Conservation (phyloP, 2,329 filamentous ascomycete genomes). For the Neofusicoccum sp. region DNA sequence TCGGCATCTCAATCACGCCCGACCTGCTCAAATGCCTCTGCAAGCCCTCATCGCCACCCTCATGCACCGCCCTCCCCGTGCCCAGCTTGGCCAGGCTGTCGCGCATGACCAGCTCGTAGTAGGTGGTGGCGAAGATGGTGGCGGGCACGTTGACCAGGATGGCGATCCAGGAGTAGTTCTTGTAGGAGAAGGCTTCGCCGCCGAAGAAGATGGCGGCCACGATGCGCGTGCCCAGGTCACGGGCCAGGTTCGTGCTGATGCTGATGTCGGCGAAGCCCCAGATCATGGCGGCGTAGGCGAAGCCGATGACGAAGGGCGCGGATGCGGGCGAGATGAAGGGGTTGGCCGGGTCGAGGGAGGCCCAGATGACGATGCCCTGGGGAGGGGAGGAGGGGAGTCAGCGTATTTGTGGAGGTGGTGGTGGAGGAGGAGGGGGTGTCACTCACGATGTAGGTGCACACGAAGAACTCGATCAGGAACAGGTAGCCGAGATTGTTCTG, state of each 20-base stretch:
- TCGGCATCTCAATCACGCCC: slow-evolving; percentile 25
- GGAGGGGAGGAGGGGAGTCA: background rate
- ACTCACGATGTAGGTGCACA: slow-evolving; percentile 53
- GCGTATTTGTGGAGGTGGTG: no score
- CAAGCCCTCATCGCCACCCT: slow-evolving; percentile 53
- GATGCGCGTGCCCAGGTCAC: slow-evolving; percentile 59
- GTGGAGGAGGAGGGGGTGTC: background rate
- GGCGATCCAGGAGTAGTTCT: slow-evolving; percentile 52
- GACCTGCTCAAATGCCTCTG: slow-evolving; percentile 39
- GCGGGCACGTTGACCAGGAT: slow-evolving; percentile 59
- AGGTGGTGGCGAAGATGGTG: slow-evolving; percentile 54
- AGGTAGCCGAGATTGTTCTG: slow-evolving; percentile 57
- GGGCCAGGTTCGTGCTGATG: slow-evolving; percentile 57
- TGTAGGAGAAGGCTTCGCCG: slow-evolving; percentile 48
- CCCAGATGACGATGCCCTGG: slow-evolving; percentile 57
- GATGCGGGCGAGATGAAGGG: slow-evolving; percentile 52
- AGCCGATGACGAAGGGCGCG: slow-evolving; percentile 55
- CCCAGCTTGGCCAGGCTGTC: slow-evolving; percentile 54
- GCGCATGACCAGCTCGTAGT: slow-evolving; percentile 56
- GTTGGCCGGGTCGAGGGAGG: slow-evolving; percentile 57
- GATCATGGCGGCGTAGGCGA: slow-evolving; percentile 54
- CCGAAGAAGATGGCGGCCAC: slow-evolving; percentile 60
- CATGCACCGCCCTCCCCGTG: slow-evolving; percentile 50
- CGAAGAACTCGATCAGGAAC: slow-evolving; percentile 60
- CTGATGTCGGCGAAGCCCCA: slow-evolving; percentile 59